These are phyloP conservation scores for Straminergon stramineum DNA, from an alignment of 225 moss, liverwort and hornwort genomes.

Conservation along the genomic window DNA sequence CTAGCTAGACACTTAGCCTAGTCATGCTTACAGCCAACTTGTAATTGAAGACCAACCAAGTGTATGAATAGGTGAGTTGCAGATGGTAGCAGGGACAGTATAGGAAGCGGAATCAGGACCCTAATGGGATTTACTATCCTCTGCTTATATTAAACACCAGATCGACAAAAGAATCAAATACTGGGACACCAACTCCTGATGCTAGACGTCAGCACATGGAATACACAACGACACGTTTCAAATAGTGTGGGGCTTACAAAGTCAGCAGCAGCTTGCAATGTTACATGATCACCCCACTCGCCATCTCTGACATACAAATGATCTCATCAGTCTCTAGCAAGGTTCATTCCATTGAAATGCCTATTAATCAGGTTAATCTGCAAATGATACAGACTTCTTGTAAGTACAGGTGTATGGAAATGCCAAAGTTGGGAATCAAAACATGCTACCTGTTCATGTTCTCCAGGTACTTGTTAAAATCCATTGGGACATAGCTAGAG, in stretches of 20 bases:
- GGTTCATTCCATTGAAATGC: background rate
- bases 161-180: background rate
- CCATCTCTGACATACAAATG: conserved; percentile 47
- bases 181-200: background rate
- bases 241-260: conserved; percentile 17
- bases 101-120: background rate
- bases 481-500: conserved; percentile 46
- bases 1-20: background rate
- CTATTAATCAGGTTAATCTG: background rate
- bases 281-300: conserved; percentile 96
- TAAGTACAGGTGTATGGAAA: background rate
- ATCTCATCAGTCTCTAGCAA: background rate
- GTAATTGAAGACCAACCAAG: background rate
- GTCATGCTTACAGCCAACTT: background rate
- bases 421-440: background rate
- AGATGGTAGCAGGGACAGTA: background rate
- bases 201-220: background rate
- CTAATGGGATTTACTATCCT: background rate
- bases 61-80: background rate
- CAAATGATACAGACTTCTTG: background rate
- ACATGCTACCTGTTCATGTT: conserved; percentile 63
- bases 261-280: conserved; percentile 91
- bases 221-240: background rate
- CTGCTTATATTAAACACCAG: background rate
- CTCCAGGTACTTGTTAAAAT: conserved; percentile 61